Evolutionary conservation across 805 yeast species (phyloP).

Genomic region (Blastobotrys muscicola): DNA sequence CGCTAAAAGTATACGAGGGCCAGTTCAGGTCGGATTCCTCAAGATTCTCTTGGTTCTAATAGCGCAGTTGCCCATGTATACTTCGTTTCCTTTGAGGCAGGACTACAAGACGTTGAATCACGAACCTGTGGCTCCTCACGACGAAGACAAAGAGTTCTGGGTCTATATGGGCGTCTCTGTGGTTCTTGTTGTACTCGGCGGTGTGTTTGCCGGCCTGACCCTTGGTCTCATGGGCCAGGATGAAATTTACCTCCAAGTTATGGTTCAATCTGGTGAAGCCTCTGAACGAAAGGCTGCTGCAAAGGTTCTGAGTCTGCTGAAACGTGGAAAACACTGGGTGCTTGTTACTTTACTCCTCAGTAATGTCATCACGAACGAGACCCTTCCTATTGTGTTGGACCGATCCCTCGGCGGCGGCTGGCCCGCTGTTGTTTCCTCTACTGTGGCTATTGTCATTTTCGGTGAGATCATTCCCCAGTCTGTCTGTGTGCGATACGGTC

Average conservation of each 20-base stretch:
- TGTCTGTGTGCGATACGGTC: slow-evolving; percentile 84
- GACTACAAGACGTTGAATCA: too few species aligned
- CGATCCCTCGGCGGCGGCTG: slow-evolving; percentile 94
- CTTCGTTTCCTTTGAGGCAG: too few species aligned
- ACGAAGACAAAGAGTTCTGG: slow-evolving; percentile 21
- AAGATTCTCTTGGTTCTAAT: too few species aligned
- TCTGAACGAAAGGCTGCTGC: slow-evolving; percentile 60
- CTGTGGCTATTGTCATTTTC: slow-evolving; percentile 84
- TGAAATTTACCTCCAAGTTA: slow-evolving; percentile 86
- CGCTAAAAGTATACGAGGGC: too few species aligned
- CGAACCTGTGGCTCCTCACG: not conserved
- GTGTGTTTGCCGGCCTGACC: slow-evolving; percentile 49
- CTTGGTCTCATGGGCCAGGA: slow-evolving; percentile 97
- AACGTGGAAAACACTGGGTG: slow-evolving; percentile 92
- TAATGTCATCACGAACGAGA: slow-evolving; percentile 89
- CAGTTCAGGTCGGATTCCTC: too few species aligned
- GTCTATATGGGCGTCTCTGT: slow-evolving; percentile 25
- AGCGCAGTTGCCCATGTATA: too few species aligned
- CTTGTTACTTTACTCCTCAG: slow-evolving; percentile 76
- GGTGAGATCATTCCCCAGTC: slow-evolving; percentile 97
- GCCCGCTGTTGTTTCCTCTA: slow-evolving; percentile 92
- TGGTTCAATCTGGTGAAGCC: slow-evolving; percentile 66
- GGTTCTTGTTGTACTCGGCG: slow-evolving; percentile 29
- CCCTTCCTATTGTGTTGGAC: slow-evolving; percentile 88
- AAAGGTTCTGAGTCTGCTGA: slow-evolving; percentile 61